A percentile compares a stretch with the other conserved stretches of the same genome.
These are phyloP conservation scores for Mesembryanthemum crystallinum DNA, from an alignment of 148 eudicot genomes.

Conservation along the genomic window DNA sequence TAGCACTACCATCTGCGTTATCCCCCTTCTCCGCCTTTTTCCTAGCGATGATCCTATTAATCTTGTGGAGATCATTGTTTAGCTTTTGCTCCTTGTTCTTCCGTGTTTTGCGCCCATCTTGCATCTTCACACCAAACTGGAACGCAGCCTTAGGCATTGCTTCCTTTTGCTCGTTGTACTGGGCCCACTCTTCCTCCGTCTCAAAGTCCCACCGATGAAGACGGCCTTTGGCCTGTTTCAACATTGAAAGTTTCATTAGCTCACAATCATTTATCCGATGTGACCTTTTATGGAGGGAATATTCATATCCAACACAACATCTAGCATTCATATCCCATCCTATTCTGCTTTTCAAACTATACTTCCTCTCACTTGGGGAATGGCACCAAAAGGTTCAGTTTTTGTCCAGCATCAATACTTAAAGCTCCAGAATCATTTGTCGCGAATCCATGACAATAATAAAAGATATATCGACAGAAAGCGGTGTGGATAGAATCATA, in stretches of 20 bases:
- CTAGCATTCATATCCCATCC: neutral
- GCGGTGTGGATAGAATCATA: neutral
- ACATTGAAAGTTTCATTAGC: conserved; percentile 7
- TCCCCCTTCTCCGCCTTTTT: conserved; percentile 77
- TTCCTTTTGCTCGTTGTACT: conserved; percentile 88
- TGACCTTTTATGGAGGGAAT: neutral
- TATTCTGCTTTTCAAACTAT: no score
- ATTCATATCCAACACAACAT: neutral
- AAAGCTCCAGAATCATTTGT: neutral
- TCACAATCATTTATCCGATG: neutral
- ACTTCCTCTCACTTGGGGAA: no score
- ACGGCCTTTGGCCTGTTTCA: conserved; percentile 81
- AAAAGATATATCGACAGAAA: neutral
- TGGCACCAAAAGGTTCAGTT: conserved; percentile 1
- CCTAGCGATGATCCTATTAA: conserved; percentile 69
- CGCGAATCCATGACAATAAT: neutral
- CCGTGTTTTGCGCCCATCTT: conserved; percentile 86
- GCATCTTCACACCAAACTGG: conserved; percentile 99
- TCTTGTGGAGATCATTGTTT: conserved; percentile 86
- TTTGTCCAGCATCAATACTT: conserved; percentile 32
- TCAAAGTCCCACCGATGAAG: conserved; percentile 97
- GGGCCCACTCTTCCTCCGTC: conserved; percentile 95
- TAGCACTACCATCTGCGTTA: conserved; percentile 21
- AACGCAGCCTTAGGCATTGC: conserved; percentile 99
- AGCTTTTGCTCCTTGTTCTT: conserved; percentile 92